Percentiles rank a stretch among this genome's conserved stretches.
These are phyloP conservation scores for Neurospora sp. DNA, from an alignment of 495 filamentous ascomycete genomes.

Conservation along the genomic window DNA sequence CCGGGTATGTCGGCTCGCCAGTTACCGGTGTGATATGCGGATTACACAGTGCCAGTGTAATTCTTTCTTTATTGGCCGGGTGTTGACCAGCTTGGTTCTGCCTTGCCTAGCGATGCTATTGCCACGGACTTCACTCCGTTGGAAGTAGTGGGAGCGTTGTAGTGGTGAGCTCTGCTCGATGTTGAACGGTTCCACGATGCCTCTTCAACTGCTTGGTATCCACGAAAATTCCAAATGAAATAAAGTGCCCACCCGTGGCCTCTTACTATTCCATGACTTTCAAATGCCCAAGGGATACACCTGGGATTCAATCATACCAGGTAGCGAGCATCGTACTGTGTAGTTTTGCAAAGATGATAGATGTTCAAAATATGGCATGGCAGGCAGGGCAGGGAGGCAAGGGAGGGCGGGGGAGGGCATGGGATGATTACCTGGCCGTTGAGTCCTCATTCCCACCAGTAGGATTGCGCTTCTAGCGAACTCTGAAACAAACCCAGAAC, in stretches of 20 bases:
- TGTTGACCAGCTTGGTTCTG: not conserved
- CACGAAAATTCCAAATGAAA: not conserved
- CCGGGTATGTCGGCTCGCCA: not conserved
- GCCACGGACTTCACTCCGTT: not conserved
- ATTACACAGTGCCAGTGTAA: not conserved
- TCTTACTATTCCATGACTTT: not conserved
- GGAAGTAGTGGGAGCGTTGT: not conserved
- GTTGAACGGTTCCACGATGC: not conserved
- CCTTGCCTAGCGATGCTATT: not conserved
- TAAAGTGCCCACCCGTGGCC: not conserved
- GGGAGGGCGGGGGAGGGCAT: not conserved
- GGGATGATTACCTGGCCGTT: not conserved
- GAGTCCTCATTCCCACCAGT: not conserved
- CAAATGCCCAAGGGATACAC: not conserved
- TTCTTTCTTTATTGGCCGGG: not conserved
- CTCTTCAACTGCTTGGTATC: not conserved
- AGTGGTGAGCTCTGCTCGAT: not conserved
- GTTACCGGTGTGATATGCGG: not conserved
- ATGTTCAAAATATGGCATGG: not conserved
- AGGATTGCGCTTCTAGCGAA: not conserved
- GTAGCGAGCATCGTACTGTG: not conserved
- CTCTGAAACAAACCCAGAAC: not conserved
- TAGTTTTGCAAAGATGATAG: not conserved
- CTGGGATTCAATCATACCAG: not conserved
- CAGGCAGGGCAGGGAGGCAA: not conserved